Conservation (phyloP, 75 land plant species). For the Cunninghamia lanceolata region DNA sequence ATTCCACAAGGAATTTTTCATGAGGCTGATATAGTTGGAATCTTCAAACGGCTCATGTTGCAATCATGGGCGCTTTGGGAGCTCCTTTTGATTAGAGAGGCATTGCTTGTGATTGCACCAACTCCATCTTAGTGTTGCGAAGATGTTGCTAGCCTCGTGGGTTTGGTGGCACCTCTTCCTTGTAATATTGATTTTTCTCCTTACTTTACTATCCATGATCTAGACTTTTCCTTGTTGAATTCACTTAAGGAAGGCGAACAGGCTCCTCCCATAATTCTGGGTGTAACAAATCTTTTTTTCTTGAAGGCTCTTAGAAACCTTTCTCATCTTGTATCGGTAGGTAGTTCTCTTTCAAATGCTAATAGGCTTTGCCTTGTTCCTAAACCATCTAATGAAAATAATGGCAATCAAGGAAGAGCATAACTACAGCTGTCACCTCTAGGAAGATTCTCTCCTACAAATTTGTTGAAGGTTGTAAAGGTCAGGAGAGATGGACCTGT, state of each 20-base stretch:
- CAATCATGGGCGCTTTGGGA: constrained; percentile 97
- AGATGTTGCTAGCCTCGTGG: no score
- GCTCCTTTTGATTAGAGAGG: no score
- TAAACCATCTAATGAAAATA: constrained; percentile 24
- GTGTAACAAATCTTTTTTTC: constrained; percentile 96
- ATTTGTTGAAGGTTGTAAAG: no score
- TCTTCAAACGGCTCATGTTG: constrained; percentile 74
- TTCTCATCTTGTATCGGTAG: constrained; percentile 88
- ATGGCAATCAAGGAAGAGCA: constrained; percentile 28
- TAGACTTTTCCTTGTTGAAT: constrained; percentile 74
- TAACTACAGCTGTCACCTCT: constrained; percentile 56
- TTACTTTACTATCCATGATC: constrained; percentile 96
- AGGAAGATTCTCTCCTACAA: no score
- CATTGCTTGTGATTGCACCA: no score
- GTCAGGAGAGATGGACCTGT: no score
- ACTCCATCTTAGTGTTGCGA: no score
- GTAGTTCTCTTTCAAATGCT: no score
- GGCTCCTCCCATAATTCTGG: no score
- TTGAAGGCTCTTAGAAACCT: constrained; percentile 75
- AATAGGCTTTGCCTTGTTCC: constrained; percentile 27
- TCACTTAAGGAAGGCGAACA: constrained; percentile 73
- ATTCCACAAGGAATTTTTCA: no score
- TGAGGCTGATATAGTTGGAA: constrained; percentile 84
- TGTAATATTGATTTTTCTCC: no score
- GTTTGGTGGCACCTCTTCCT: no score